phyloP scores from a whole-genome alignment of 1,284 basidiomycete genomes.

The Ustilago cynodontis region DNA sequence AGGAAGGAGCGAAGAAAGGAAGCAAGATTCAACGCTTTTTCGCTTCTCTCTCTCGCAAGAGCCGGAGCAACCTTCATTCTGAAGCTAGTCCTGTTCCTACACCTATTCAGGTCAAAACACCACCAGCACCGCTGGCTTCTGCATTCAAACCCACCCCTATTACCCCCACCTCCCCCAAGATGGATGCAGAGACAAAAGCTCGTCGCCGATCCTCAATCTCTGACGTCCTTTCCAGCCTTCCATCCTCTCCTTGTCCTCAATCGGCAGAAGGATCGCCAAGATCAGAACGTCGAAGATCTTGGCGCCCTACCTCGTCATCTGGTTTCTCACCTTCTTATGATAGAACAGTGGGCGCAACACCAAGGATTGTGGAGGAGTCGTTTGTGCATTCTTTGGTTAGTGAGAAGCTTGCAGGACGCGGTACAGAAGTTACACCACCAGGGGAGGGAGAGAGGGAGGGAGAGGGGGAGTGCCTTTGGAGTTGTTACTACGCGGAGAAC shows the following conservation, averaged over 20 bases:
- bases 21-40: conserved; percentile 46
- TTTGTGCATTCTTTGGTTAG: background rate
- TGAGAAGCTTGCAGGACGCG: background rate
- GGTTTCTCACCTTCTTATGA: background rate
- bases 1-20: background rate
- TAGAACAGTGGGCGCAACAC: conserved; percentile 16
- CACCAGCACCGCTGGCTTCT: background rate
- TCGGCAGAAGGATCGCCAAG: background rate
- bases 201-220: conserved; percentile 26
- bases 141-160: background rate
- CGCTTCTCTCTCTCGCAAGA: conserved; percentile 32
- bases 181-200: conserved; percentile 8
- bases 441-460: background rate
- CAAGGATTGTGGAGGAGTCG: conserved; percentile 39
- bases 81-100: background rate
- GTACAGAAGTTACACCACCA: background rate
- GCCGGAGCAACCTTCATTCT: conserved; percentile 1
- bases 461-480: conserved; percentile 22
- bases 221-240: conserved; percentile 36
- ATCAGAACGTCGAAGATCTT: conserved; percentile 29
- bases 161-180: background rate
- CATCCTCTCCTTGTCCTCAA: conserved; percentile 8
- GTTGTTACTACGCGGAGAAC: conserved; percentile 45
- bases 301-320: conserved; percentile 21
- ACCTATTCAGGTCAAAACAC: background rate